Evolutionary conservation across 768 basidiomycete genomes (phyloP).

Genomic region (Grammothele lineata): DNA sequence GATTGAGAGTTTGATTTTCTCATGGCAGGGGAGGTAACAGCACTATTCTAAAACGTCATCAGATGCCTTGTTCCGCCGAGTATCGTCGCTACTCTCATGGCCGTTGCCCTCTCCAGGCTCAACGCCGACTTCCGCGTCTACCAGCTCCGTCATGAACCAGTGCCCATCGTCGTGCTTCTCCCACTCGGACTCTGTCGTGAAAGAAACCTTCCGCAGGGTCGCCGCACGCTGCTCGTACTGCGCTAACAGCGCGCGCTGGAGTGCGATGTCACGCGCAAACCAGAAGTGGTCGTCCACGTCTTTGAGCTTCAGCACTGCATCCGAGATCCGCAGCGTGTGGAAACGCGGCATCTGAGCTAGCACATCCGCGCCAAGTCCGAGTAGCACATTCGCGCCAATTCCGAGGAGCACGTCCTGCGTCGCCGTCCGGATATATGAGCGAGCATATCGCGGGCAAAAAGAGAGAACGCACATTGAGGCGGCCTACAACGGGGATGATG

Average conservation of each 20-base stretch:
- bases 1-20: too few relatives aligned
- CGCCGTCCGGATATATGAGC: too few relatives aligned
- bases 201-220: background rate
- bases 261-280: background rate
- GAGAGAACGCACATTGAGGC: too few relatives aligned
- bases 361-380: background rate
- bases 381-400: too few relatives aligned
- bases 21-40: too few relatives aligned
- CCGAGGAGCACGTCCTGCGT: background rate
- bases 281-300: background rate
- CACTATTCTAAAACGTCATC: too few relatives aligned
- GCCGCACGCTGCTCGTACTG: background rate
- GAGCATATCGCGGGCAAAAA: too few relatives aligned
- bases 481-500: too few relatives aligned
- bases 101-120: background rate
- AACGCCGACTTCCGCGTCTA: background rate
- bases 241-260: background rate
- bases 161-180: constrained; percentile 1
- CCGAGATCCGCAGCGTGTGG: background rate
- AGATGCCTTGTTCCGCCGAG: too few relatives aligned
- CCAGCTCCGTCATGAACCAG: background rate
- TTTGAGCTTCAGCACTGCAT: background rate
- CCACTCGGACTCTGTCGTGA: constrained; percentile 9
- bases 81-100: too few relatives aligned
- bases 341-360: background rate